Base-by-base conservation (phyloP, 331 rosid genomes). In the Quercus tomentella region DNA sequence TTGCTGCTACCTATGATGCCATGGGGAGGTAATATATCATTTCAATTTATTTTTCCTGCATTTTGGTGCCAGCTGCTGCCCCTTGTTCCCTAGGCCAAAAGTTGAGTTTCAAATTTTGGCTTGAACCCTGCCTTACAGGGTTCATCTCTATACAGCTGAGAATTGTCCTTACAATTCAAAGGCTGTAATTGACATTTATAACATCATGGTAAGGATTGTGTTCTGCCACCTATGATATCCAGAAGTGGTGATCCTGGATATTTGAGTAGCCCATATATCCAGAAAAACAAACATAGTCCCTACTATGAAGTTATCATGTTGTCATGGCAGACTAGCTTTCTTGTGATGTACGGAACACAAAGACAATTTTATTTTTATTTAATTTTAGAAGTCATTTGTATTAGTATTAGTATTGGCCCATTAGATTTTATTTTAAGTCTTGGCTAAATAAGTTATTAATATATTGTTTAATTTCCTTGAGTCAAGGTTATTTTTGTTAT, bases 1-100 rank as follows among this genome's bases (percentile, higher is more conserved):
- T 96, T 60, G 99, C 99, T 5, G 99, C 99, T 82, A 96, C 98
- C 76, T 96, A 96, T 84, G 99, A 96, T 88, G 99, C 99, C 43
- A 89, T 91, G 97, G 99, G 99, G 76, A 96, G 99, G 99, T 96
- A 90, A 82, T 65, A 12, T 77, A 52, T 9, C 72, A 25, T 56
- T 76, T 12, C n/a, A 28, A 56, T 56, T 69, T 60, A 43, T 69
- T 82, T 49, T 51, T 25, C 41, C 31, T 72, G 78, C 55, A 72
- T 37, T 43, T 73, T 68, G 41, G 63, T 17, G 69, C 68, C 52
- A 26, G 18, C 67, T 43, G 62, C 60, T 65, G 43, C 26, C 14
- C 65, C 43, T 65, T 55, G 28, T 57, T 17, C 56, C 66, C 30
- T 60, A 3, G 31, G 45, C 71, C 55, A 77, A 76, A 72, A 6